Base-by-base conservation (phyloP, 768 basidiomycete species). In the Rhodotorula paludigena region DNA sequence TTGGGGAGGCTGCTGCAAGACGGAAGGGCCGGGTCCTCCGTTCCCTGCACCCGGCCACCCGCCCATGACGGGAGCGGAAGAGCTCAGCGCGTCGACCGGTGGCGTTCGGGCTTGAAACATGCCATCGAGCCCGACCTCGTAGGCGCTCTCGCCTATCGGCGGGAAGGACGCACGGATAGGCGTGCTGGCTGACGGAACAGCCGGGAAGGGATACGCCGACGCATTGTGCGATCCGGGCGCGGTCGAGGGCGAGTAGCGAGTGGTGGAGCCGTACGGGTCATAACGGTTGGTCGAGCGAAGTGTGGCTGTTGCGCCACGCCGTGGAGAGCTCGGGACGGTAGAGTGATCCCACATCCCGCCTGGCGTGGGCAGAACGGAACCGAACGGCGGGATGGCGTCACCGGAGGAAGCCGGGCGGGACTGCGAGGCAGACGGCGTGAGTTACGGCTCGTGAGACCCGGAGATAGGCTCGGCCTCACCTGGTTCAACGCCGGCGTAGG, bases 201-300 rank as follows among this genome's bases (percentile, higher is more conserved):
- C 8, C 12, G 52, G 58, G 41, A 71, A 66, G 35, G 69, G 64
- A 48, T 63, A 71, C 32, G 7, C 32, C n/a, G 10, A 2, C 2
- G 53, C n/a, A 7, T 47, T 4, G 18, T 35, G 18, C 23, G 58
- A 8, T 15, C 44, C 12, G 53, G 42, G 52, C 12, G 45, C 2
- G 9, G 10, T 23, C n/a, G 55, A 48, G 21, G 69, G 65, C 10
- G 69, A 66, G 45, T 45, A 55, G 20, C 69, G 69, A n/a, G n/a
- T n/a, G 12, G 57, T 41, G 25, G 42, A 30, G 8, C 45, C 7
- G 58, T 71, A 71, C 3, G 69, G 69, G n/a, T 71, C 69, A 62
- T 57, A 71, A 20, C 69, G 64, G 32, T 60, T 71, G 39, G 4
- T n/a, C 5, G 57, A n/a, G 28, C 69, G 64, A 7, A 59, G 48